phyloP scores from a whole-genome alignment of 768 basidiomycete genomes.

The Thelephora aurantiotincta region DNA sequence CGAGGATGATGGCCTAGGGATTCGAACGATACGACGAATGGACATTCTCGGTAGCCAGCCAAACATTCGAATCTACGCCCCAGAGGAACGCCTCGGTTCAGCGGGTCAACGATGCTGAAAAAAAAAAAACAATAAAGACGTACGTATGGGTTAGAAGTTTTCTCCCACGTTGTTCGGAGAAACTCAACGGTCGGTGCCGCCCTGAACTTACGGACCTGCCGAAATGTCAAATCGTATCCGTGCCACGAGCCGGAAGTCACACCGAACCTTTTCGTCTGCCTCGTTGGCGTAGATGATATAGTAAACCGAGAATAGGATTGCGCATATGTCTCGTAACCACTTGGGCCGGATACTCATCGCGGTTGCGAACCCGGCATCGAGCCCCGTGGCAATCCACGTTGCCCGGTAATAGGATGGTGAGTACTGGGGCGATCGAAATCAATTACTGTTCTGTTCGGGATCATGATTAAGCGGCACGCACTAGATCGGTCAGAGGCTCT shows the following conservation, averaged over 20 bases:
- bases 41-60: slow-evolving; percentile 45
- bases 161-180: slow-evolving; percentile 94
- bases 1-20: slow-evolving; percentile 70
- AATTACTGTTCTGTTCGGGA: background rate
- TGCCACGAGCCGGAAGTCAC: background rate
- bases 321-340: slow-evolving; percentile 82
- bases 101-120: background rate
- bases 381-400: slow-evolving; percentile 85
- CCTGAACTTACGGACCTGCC: slow-evolving; percentile 77
- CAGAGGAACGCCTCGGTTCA: background rate
- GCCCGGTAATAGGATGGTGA: slow-evolving; percentile 90
- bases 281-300: slow-evolving; percentile 84
- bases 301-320: slow-evolving; percentile 75
- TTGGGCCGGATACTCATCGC: slow-evolving; percentile 87
- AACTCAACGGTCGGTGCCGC: slow-evolving; percentile 94
- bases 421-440: slow-evolving; percentile 36
- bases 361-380: slow-evolving; percentile 96
- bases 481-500: slow-evolving; percentile 82
- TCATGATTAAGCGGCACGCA: slow-evolving; percentile 22
- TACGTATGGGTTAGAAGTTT: slow-evolving; percentile 88
- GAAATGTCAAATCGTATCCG: background rate
- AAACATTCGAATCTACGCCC: slow-evolving; percentile 48
- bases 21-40: slow-evolving; percentile 59
- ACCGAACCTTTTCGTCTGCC: slow-evolving; percentile 87
- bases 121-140: slow-evolving; percentile 12